Conservation (phyloP, 805 yeast species). For the Tetrapisispora phaffii region DNA sequence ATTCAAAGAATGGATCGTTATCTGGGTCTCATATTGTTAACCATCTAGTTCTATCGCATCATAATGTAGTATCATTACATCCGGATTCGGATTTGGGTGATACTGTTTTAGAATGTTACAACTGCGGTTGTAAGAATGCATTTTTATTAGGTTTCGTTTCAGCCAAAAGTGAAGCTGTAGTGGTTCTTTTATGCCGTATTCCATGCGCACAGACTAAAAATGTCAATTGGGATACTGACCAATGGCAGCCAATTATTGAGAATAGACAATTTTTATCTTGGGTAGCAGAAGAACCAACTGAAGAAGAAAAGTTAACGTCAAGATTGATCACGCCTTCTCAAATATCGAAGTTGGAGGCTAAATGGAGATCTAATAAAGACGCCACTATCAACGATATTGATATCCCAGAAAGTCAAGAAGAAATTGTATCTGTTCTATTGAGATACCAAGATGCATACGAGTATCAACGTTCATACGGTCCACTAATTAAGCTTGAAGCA, state of each 20-base stretch:
- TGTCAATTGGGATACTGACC: constrained; percentile 73
- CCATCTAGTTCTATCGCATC: constrained; percentile 74
- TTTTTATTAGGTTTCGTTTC: constrained; percentile 79
- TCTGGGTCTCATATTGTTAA: constrained; percentile 71
- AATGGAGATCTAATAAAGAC: constrained; percentile 66
- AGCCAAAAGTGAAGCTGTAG: constrained; percentile 78
- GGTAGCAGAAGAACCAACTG: constrained; percentile 66
- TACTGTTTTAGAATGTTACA: constrained; percentile 77
- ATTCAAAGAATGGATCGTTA: constrained; percentile 46
- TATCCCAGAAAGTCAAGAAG: constrained; percentile 42
- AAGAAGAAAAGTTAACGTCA: constrained; percentile 49
- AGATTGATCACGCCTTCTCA: constrained; percentile 51
- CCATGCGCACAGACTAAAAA: constrained; percentile 79
- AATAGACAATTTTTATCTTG: constrained; percentile 70
- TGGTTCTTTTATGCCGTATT: constrained; percentile 75
- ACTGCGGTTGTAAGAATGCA: constrained; percentile 74
- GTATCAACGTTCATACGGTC: constrained; percentile 78
- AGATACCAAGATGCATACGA: constrained; percentile 75
- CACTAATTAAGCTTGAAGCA: constrained; percentile 71
- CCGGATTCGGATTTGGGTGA: constrained; percentile 81
- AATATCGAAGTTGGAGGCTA: constrained; percentile 62
- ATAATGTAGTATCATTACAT: constrained; percentile 64
- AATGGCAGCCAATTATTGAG: constrained; percentile 82
- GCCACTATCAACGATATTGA: constrained; percentile 65
- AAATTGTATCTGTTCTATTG: constrained; percentile 61